These are phyloP conservation scores for Bonnemaisonia californica DNA, from an alignment of 31 red algal species.

Conservation along the genomic window DNA sequence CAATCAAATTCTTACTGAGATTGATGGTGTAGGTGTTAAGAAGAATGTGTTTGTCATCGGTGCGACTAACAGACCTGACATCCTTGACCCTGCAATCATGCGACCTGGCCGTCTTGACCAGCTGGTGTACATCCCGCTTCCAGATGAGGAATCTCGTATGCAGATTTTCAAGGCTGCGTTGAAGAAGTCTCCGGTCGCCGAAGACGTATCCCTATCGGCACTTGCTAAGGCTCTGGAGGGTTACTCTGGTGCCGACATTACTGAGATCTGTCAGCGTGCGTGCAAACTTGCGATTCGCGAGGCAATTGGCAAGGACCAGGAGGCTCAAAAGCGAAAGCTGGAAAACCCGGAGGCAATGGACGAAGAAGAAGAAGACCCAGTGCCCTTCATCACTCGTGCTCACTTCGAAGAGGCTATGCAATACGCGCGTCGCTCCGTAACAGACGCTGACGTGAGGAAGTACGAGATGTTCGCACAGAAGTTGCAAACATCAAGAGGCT, in stretches of 20 bases:
- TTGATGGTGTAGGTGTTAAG: constrained; percentile 97
- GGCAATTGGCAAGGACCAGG: constrained; percentile 89
- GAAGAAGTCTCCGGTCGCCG: constrained; percentile 93
- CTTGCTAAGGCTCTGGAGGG: constrained; percentile 91
- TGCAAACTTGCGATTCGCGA: constrained; percentile 99
- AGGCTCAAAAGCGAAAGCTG: constrained; percentile 67
- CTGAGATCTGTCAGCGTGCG: constrained; percentile 99
- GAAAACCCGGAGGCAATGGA: constrained; percentile 81
- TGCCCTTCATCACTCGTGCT: constrained; percentile 91
- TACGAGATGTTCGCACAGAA: constrained; percentile 99
- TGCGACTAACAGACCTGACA: constrained; percentile 99
- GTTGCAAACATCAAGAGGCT: constrained; percentile 93
- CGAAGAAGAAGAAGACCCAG: constrained; percentile 92
- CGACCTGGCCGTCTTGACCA: constrained; percentile 99
- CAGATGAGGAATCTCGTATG: constrained; percentile 88
- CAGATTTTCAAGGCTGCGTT: constrained; percentile 97
- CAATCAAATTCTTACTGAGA: constrained; percentile 99
- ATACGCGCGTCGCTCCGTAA: constrained; percentile 94
- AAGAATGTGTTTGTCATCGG: constrained; percentile 99
- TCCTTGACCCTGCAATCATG: constrained; percentile 98
- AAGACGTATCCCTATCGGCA: constrained; percentile 86
- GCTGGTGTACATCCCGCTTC: constrained; percentile 99
- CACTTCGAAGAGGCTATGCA: constrained; percentile 99
- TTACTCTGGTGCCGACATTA: constrained; percentile 99
- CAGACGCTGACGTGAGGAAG: constrained; percentile 92